Conservation (phyloP, 2,329 filamentous ascomycete genomes). For the Neofusicoccum parvum region DNA sequence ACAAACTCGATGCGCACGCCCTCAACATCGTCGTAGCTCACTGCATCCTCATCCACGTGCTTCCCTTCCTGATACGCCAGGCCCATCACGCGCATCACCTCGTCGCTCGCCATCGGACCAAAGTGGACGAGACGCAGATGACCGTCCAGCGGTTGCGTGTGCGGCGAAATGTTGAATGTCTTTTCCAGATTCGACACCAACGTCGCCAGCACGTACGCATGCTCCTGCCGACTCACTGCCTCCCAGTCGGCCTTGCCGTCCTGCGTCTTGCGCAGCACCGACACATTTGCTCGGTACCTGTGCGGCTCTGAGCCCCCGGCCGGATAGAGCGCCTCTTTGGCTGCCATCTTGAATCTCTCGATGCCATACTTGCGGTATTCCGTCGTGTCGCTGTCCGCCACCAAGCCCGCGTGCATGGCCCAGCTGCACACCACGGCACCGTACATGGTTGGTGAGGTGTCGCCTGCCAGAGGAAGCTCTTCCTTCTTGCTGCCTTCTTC, state of each 20-base stretch:
- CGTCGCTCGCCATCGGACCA: slow-evolving; percentile 63
- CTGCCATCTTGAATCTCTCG: slow-evolving; percentile 83
- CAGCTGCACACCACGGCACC: slow-evolving; percentile 88
- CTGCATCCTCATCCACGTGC: slow-evolving; percentile 56
- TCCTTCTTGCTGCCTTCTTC: slow-evolving; percentile 49
- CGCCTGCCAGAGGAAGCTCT: slow-evolving; percentile 34
- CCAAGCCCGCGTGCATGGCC: slow-evolving; percentile 84
- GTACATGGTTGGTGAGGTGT: slow-evolving; percentile 46
- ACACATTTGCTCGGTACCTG: slow-evolving; percentile 58
- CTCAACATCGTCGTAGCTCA: slow-evolving; percentile 73
- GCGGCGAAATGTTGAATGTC: slow-evolving; percentile 79
- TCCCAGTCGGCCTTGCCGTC: slow-evolving; percentile 30
- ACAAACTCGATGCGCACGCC: slow-evolving; percentile 65
- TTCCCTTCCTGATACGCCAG: slow-evolving; percentile 59
- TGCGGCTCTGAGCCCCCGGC: slow-evolving; percentile 56
- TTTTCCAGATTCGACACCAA: slow-evolving; percentile 81
- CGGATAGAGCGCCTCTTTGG: slow-evolving; percentile 70
- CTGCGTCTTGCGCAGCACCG: slow-evolving; percentile 35
- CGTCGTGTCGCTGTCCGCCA: slow-evolving; percentile 86
- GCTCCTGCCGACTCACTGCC: slow-evolving; percentile 48
- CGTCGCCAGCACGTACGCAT: slow-evolving; percentile 76
- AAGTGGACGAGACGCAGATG: slow-evolving; percentile 75
- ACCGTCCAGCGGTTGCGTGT: slow-evolving; percentile 69
- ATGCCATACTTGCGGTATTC: slow-evolving; percentile 77
- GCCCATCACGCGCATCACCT: slow-evolving; percentile 77